Base-by-base conservation (phyloP, 2,329 filamentous ascomycete species). In the Akanthomyces muscarius region DNA sequence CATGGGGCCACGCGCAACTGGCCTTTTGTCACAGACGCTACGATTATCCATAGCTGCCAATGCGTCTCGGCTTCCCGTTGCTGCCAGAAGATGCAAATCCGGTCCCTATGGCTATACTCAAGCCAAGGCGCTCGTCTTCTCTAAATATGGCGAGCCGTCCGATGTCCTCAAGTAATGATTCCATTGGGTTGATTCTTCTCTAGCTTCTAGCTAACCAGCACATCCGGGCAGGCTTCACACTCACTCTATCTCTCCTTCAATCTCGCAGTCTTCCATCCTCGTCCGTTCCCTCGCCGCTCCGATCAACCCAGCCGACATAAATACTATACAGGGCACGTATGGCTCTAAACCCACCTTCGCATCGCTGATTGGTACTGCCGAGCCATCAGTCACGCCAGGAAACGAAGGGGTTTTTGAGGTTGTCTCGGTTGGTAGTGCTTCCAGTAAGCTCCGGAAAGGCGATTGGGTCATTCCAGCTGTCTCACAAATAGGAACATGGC, bases 231-330 rank as follows among this genome's bases (percentile, higher is more conserved):
- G 86, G 21, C 78, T 94, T 4, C 90, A 93, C 76, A 83, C 79
- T 0, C 87, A 93, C 78, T 91, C 89, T 68, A 91, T 94, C 72
- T 89, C 89, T 4, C 90, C 91, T 3, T 83, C 86, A 4, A 84
- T 92, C 66, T 89, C 90, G 54, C 74, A 80, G 41, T 77, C 76
- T 54, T 78, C 83, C 53, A 77, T 96, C 68, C 92, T 94, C 61
- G 81, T 99, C 65, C 91, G 92, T 75, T 89, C 95, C 70, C 90
- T 99, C 70, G 91, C 93, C 38, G 87, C 92, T 1, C 92, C 95
- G 63, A 91, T 99, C 76, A 99, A 99, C 79, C 95, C 95, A 28
- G 93, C 95, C 71, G 95, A 99, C 78, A 91, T 99, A 76, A 99
- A 99, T 81, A 94, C 94, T 71, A 91, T 99, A 71, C 95, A 99